Evolutionary conservation across 2,329 filamentous ascomycete genomes (phyloP).

Genomic region (Fusarium sororula): DNA sequence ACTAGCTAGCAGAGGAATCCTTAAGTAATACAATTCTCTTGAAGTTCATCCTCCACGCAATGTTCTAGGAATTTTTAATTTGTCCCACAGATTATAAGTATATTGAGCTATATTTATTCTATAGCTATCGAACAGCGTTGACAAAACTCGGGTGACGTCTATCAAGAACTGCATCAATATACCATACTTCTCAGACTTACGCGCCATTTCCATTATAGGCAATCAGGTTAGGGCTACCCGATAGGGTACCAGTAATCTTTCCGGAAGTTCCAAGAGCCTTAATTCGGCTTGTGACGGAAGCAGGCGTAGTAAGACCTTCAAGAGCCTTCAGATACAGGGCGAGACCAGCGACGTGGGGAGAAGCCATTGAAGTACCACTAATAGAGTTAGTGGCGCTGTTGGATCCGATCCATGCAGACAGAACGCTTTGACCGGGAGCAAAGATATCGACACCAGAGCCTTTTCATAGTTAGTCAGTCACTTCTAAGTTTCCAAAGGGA

Average conservation of each 20-base stretch:
- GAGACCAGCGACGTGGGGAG: background rate
- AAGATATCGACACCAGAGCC: background rate
- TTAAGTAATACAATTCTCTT: too few relatives aligned
- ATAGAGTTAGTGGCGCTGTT: background rate
- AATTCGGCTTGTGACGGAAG: background rate
- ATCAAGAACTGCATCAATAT: too few relatives aligned
- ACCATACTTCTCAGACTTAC: background rate
- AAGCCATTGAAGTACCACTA: background rate
- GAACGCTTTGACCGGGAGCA: background rate
- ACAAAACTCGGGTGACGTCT: too few relatives aligned
- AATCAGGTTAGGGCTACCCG: background rate
- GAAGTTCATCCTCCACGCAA: too few relatives aligned
- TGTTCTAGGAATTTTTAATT: too few relatives aligned
- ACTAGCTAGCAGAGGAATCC: too few relatives aligned
- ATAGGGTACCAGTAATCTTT: background rate
- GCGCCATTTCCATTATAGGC: background rate
- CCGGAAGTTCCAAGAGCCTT: background rate
- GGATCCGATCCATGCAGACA: background rate
- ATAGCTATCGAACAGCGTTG: too few relatives aligned
- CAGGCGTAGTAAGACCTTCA: background rate
- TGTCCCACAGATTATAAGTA: too few relatives aligned
- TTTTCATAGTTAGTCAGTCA: background rate
- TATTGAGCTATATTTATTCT: too few relatives aligned
- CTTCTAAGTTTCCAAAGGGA: accelerated
- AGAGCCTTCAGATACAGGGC: background rate